Evolutionary conservation across 2,329 filamentous ascomycete genomes (phyloP).

Genomic region (Neofusicoccum umdonicola): DNA sequence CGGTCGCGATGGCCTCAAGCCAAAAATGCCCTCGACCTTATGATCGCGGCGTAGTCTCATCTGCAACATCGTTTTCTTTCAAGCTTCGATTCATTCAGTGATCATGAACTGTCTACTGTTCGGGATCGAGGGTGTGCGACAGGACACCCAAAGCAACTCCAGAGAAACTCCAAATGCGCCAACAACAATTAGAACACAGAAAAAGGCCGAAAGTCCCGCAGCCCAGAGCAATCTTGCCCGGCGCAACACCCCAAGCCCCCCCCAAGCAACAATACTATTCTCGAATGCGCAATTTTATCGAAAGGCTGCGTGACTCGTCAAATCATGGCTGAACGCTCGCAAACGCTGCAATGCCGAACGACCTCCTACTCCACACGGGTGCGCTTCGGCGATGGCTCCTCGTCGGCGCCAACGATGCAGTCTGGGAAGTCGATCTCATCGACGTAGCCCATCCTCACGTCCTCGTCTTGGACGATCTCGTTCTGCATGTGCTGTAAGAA

Average conservation of each 20-base stretch:
- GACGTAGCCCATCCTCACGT: slow-evolving; percentile 30
- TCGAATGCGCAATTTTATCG: slow-evolving; percentile 8
- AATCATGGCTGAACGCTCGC: slow-evolving; percentile 6
- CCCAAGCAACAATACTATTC: not conserved
- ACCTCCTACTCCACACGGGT: slow-evolving; percentile 4
- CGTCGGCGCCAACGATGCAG: slow-evolving; percentile 23
- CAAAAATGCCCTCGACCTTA: not conserved
- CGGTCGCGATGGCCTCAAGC: not conserved
- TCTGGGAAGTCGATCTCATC: slow-evolving; percentile 29
- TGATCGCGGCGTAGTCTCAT: not conserved
- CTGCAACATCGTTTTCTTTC: not conserved
- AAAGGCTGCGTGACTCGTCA: slow-evolving; percentile 17
- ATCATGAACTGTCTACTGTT: slow-evolving; percentile 11
- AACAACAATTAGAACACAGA: not conserved
- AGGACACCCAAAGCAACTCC: slow-evolving; percentile 4
- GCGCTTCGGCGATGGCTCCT: slow-evolving; percentile 14
- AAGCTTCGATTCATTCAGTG: slow-evolving; percentile 2
- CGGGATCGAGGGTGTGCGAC: not conserved
- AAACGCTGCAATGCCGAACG: not conserved
- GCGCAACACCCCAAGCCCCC: not conserved
- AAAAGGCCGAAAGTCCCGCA: not conserved
- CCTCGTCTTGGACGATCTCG: slow-evolving; percentile 33
- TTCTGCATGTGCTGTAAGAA: slow-evolving; percentile 35
- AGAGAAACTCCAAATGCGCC: slow-evolving; percentile 14
- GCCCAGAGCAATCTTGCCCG: slow-evolving; percentile 8